Percentiles rank a stretch among this genome's conserved stretches.
These are phyloP conservation scores for Iodosphaeria phyllophila DNA, from an alignment of 2,329 filamentous ascomycete species.

Conservation along the genomic window DNA sequence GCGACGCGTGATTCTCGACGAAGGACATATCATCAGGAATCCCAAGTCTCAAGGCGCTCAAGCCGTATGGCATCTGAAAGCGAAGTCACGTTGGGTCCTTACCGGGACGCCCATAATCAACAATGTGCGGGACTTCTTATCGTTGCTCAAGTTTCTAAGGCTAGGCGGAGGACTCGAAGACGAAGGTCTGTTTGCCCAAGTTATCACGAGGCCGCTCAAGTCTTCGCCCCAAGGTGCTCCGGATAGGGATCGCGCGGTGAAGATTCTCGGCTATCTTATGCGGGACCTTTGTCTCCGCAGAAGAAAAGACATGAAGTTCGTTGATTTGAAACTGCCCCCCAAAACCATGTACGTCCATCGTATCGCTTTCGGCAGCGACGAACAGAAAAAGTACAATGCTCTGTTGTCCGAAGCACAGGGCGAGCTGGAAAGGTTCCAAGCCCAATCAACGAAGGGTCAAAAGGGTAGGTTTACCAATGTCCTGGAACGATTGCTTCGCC, in stretches of 20 bases:
- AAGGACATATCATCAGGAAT: slow-evolving; percentile 71
- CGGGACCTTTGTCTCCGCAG: slow-evolving; percentile 62
- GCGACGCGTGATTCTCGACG: slow-evolving; percentile 66
- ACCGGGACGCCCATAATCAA: slow-evolving; percentile 77
- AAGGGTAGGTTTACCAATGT: slow-evolving; percentile 50
- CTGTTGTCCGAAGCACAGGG: slow-evolving; percentile 60
- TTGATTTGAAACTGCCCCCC: slow-evolving; percentile 61
- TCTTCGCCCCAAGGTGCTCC: slow-evolving; percentile 2
- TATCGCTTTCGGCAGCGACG: slow-evolving; percentile 54
- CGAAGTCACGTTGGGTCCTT: slow-evolving; percentile 60
- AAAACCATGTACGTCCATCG: slow-evolving; percentile 64
- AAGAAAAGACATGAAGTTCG: slow-evolving; percentile 75
- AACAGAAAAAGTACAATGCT: slow-evolving; percentile 60
- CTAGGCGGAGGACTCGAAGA: slow-evolving; percentile 61
- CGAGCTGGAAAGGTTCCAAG: slow-evolving; percentile 41
- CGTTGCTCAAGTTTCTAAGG: slow-evolving; percentile 57
- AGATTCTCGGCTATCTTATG: slow-evolving; percentile 58
- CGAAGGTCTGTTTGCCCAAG: slow-evolving; percentile 52
- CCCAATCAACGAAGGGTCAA: slow-evolving; percentile 20
- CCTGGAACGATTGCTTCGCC: slow-evolving; percentile 62
- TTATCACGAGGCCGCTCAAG: slow-evolving; percentile 41
- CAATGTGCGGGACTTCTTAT: slow-evolving; percentile 63
- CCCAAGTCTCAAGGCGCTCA: slow-evolving; percentile 51
- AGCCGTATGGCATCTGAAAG: slow-evolving; percentile 47
- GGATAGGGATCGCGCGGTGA: slow-evolving; percentile 24